These are phyloP conservation scores for Naganishia friedmannii DNA, from an alignment of 768 basidiomycete genomes.

Conservation along the genomic window DNA sequence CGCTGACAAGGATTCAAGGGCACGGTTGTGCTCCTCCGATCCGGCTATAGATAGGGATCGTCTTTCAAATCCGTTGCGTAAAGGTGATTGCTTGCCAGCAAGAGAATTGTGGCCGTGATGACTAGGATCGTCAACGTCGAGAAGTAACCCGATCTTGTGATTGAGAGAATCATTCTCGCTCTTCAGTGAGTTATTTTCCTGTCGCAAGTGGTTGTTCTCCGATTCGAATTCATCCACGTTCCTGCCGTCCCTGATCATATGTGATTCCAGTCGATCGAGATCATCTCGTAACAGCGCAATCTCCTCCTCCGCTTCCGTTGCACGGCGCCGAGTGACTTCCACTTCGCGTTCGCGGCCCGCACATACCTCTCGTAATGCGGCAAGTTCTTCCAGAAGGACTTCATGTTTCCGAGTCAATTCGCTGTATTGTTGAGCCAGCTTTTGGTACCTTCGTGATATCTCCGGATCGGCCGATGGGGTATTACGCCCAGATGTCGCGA, in stretches of 20 bases:
- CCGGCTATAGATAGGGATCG: conserved; percentile 12
- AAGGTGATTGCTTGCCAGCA: not conserved
- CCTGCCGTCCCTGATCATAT: conserved; percentile 36
- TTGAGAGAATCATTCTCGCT: conserved; percentile 32
- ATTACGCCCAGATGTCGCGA: conserved; percentile 42
- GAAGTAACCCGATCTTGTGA: conserved; percentile 30
- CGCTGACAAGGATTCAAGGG: conserved; percentile 14
- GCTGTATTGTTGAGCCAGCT: conserved; percentile 40
- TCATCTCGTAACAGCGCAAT: conserved; percentile 45
- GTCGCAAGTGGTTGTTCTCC: conserved; percentile 28
- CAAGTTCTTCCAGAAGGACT: conserved; percentile 46
- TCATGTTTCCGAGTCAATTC: conserved; percentile 31
- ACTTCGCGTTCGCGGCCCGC: conserved; percentile 48
- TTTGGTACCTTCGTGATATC: conserved; percentile 37
- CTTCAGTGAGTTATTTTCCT: conserved; percentile 27
- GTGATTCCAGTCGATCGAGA: conserved; percentile 40
- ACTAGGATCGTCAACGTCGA: conserved; percentile 28
- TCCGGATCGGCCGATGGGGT: conserved; percentile 43
- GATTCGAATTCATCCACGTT: conserved; percentile 27
- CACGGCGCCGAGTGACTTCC: conserved; percentile 44
- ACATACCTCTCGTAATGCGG: conserved; percentile 46
- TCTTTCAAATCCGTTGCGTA: not conserved
- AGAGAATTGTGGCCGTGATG: conserved; percentile 7
- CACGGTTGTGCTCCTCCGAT: conserved; percentile 25
- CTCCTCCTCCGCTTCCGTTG: conserved; percentile 44